phyloP scores from a whole-genome alignment of 768 basidiomycete species.

The Psilocybe sp. region DNA sequence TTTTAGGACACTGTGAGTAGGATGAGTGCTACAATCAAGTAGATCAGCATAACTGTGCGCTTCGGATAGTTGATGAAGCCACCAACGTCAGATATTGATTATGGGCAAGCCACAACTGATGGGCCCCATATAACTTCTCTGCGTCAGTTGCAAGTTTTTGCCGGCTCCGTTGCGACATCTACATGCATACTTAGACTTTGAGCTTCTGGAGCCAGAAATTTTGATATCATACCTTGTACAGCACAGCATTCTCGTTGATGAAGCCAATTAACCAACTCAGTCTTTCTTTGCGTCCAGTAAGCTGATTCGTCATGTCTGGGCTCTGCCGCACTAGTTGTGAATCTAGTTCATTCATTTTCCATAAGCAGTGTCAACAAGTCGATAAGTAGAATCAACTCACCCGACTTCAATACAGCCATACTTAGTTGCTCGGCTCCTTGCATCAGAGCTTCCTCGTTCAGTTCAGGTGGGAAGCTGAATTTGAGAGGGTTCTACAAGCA shows the following conservation, averaged over 20 bases:
- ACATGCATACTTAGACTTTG: not conserved
- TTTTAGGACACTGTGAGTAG: slow-evolving; percentile 61
- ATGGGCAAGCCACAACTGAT: slow-evolving; percentile 78
- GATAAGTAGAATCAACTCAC: slow-evolving; percentile 32
- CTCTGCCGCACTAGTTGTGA: slow-evolving; percentile 65
- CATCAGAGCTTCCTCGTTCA: slow-evolving; percentile 80
- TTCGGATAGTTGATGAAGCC: not conserved
- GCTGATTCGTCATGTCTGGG: slow-evolving; percentile 78
- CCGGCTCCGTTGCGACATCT: slow-evolving; percentile 82
- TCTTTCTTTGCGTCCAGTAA: slow-evolving; percentile 71
- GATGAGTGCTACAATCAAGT: slow-evolving; percentile 40
- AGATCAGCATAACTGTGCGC: not conserved
- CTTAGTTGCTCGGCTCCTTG: slow-evolving; percentile 77
- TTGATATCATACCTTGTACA: slow-evolving; percentile 58
- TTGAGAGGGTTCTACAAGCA: slow-evolving; percentile 64
- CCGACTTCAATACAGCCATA: slow-evolving; percentile 65
- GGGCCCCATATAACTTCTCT: slow-evolving; percentile 80
- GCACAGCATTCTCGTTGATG: slow-evolving; percentile 81
- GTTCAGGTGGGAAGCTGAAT: slow-evolving; percentile 77
- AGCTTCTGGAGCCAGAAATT: not conserved
- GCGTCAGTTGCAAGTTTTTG: slow-evolving; percentile 78
- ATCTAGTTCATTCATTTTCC: slow-evolving; percentile 35
- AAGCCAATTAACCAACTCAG: slow-evolving; percentile 85
- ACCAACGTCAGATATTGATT: slow-evolving; percentile 66
- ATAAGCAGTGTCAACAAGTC: not conserved